Evolutionary conservation across 345 rosid genomes (phyloP), one percentile per base, ranked within the genome.

Genomic region (Eucalyptus marginata): DNA sequence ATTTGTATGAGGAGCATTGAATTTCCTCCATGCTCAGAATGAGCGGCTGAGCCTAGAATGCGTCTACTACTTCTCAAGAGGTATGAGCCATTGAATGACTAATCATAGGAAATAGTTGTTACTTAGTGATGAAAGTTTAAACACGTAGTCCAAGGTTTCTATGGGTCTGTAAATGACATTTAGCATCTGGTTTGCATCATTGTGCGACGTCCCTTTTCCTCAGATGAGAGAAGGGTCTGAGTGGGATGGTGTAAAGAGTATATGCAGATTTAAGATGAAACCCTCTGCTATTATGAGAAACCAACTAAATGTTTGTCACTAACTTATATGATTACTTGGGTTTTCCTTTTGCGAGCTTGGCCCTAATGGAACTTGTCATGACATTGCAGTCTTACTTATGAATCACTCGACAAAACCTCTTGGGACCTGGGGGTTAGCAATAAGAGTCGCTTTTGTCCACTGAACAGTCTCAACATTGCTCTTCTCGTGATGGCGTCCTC

Each of bases 21-120:
- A 49, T 88, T 81, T 66, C 87, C 46, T 31, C 71, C 88, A 7
- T 86, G 89, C 86, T 88, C 86, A 88, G 24, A 89, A 80, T 91
- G 89, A 52, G 12, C 25, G 0, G 58, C 27, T 68, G 7, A 68
- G 13, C 44, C 80, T 33, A 17, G 80, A 17, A 31, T 0, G 7
- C 80, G 1, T 16, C 0, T 33, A 31, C 1, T 9, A 33, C 22
- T 68, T 33, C 80, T 17, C 80, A 68, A 10, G 0, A 68, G 22
- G 13, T 3, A 68, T 2, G 12, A 33, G 13, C 0, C 20, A n/a
- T 66, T 66, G 3, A 68, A 33, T 5, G 25, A 68, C 6, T 16
- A 1, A 33, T 33, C 2, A 5, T 68, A 16, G 24, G 17, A 68
- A 68, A 68, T 17, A 33, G 44, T 33, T 68, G 80, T 31, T 64